These are phyloP conservation scores for Cicer chorassanicum DNA, from an alignment of 306 rosid genomes.

Conservation along the genomic window DNA sequence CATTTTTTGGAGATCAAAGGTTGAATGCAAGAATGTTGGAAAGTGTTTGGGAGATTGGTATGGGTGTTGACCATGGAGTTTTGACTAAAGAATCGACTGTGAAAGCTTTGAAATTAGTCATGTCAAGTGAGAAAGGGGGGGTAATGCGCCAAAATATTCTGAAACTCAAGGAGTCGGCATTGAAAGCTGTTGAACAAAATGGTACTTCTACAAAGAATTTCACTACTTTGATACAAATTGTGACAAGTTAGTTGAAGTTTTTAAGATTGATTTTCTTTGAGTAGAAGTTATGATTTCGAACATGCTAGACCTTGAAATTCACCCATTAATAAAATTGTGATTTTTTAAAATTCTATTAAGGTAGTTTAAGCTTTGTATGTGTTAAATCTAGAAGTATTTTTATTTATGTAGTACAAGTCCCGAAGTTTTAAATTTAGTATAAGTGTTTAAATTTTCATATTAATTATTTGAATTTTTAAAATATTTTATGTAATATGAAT, in stretches of 20 bases:
- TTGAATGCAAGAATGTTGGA: slow-evolving; percentile 54
- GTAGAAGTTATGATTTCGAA: no score
- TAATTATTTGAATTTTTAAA: no score
- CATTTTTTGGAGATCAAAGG: slow-evolving; percentile 65
- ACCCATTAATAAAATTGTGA: no score
- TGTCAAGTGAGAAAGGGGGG: slow-evolving; percentile 49
- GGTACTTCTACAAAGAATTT: slow-evolving; percentile 61
- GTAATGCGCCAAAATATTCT: slow-evolving; percentile 49
- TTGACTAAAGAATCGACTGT: slow-evolving; percentile 45
- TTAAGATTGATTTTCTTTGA: no score
- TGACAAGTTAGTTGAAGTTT: slow-evolving; percentile 21
- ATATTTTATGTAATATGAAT: no score
- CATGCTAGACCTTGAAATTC: no score
- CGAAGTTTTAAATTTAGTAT: no score
- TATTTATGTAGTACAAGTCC: no score
- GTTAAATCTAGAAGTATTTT: no score
- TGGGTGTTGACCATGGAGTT: slow-evolving; percentile 52
- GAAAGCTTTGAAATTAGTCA: slow-evolving; percentile 41
- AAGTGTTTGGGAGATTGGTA: slow-evolving; percentile 57
- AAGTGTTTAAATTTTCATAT: no score
- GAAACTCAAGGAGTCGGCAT: slow-evolving; percentile 43
- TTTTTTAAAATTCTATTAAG: no score
- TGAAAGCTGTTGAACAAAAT: slow-evolving; percentile 35
- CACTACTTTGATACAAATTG: slow-evolving; percentile 41
- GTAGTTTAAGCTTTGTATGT: no score